Percentiles rank a stretch among this genome's conserved stretches.
Conservation (phyloP, 257 asterid genomes). For the Solanum etuberosum region DNA sequence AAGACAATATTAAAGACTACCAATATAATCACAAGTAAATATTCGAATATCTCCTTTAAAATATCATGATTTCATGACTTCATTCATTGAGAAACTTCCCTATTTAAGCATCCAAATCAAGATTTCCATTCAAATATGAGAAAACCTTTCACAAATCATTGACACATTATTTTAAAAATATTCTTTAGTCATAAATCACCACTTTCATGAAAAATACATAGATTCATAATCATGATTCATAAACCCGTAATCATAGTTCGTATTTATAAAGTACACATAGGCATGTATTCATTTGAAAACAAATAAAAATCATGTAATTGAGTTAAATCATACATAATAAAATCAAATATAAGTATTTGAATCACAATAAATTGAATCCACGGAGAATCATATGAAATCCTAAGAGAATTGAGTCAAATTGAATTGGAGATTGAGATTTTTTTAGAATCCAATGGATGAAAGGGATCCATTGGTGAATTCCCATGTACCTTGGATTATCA, state of each 20-base stretch:
- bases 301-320: neutral
- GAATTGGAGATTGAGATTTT: neutral
- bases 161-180: neutral
- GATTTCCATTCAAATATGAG: too few species aligned
- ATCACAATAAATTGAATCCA: neutral
- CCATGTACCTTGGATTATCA: too few species aligned
- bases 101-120: neutral
- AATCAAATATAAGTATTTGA: neutral
- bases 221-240: neutral
- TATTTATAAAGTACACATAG: neutral
- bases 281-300: neutral
- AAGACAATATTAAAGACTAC: neutral
- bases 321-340: neutral
- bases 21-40: neutral
- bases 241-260: neutral
- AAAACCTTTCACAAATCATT: too few species aligned
- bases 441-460: neutral
- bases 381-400: neutral
- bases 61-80: too few species aligned
- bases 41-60: neutral
- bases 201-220: neutral
- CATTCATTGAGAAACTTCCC: neutral
- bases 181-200: neutral
- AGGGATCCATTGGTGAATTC: neutral
- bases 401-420: neutral